Conservation (phyloP, 352 stramenopile species). For the Phytophthora brassicae region DNA sequence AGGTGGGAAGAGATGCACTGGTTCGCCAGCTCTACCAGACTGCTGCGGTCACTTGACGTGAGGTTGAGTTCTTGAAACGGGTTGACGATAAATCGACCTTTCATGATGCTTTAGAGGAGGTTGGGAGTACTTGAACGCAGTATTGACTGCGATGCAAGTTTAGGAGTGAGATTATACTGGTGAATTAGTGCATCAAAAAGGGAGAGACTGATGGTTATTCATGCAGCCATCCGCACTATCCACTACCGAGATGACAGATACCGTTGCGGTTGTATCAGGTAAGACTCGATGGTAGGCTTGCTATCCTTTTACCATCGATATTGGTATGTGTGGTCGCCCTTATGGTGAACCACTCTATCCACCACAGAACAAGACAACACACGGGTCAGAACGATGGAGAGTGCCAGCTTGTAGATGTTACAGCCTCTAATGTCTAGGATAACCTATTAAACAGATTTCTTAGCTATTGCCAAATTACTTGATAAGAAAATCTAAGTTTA, state of each 20-base stretch:
- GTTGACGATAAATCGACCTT: slow-evolving; percentile 25
- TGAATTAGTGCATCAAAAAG: background rate
- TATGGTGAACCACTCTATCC: background rate
- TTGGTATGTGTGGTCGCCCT: background rate
- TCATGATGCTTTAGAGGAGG: slow-evolving; percentile 4
- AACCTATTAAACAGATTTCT: too few relatives aligned
- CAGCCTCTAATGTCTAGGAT: too few relatives aligned
- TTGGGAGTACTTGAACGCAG: background rate
- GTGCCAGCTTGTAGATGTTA: background rate
- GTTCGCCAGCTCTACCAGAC: slow-evolving; percentile 20
- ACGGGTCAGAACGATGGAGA: background rate
- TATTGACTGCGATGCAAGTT: slow-evolving; percentile 5
- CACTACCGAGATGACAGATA: background rate
- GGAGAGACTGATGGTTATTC: background rate
- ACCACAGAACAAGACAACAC: background rate
- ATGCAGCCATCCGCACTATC: background rate
- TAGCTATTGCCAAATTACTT: too few relatives aligned
- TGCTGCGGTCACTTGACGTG: slow-evolving; percentile 5
- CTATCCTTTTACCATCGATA: background rate
- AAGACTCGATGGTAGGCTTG: slow-evolving; percentile 11
- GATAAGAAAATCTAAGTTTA: too few relatives aligned
- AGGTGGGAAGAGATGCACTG: slow-evolving; percentile 17
- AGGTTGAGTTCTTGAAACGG: slow-evolving; percentile 25
- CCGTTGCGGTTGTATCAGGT: slow-evolving; percentile 6
- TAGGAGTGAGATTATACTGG: slow-evolving; percentile 9